Percentiles rank a stretch among this genome's conserved stretches.
phyloP scores from a whole-genome alignment of 2,329 filamentous ascomycete genomes.

The Ophioceras dolichostomum region DNA sequence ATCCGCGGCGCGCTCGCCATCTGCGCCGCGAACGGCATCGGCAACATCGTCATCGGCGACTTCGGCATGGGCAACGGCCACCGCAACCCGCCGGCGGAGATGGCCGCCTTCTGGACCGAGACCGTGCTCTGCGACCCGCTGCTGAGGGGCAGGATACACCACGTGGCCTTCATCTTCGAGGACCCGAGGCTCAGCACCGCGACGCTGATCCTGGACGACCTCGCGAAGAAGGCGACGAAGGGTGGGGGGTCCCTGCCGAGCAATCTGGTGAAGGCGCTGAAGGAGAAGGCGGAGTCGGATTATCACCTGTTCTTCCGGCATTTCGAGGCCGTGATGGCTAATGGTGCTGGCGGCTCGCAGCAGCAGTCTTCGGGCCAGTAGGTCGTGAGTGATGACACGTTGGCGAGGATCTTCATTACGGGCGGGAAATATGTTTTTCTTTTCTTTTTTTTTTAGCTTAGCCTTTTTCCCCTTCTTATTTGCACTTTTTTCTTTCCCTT shows the following conservation, averaged over 20 bases:
- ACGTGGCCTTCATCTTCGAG: conserved; percentile 54
- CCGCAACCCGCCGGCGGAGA: conserved; percentile 51
- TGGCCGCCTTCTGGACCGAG: conserved; percentile 55
- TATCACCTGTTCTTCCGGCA: conserved; percentile 1
- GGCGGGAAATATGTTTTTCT: no score
- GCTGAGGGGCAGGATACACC: conserved; percentile 46
- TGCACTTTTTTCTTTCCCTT: no score
- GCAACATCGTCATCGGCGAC: conserved; percentile 47
- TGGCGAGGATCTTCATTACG: no score
- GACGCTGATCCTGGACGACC: conserved; percentile 40
- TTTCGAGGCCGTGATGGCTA: not conserved
- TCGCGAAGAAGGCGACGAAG: conserved; percentile 33
- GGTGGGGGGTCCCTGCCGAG: conserved; percentile 10
- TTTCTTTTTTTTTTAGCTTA: no score
- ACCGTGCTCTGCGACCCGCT: conserved; percentile 50
- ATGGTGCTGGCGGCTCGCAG: no score
- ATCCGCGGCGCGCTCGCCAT: conserved; percentile 60
- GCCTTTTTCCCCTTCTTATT: no score
- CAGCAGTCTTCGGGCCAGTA: no score
- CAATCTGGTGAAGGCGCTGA: conserved; percentile 9
- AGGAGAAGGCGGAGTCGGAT: not conserved
- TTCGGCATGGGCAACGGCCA: conserved; percentile 53
- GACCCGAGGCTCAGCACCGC: conserved; percentile 40
- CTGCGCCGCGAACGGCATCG: conserved; percentile 47
- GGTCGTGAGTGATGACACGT: no score